Evolutionary conservation across 78 protist genomes (phyloP).

Genomic region (Chrysochromulina parva): DNA sequence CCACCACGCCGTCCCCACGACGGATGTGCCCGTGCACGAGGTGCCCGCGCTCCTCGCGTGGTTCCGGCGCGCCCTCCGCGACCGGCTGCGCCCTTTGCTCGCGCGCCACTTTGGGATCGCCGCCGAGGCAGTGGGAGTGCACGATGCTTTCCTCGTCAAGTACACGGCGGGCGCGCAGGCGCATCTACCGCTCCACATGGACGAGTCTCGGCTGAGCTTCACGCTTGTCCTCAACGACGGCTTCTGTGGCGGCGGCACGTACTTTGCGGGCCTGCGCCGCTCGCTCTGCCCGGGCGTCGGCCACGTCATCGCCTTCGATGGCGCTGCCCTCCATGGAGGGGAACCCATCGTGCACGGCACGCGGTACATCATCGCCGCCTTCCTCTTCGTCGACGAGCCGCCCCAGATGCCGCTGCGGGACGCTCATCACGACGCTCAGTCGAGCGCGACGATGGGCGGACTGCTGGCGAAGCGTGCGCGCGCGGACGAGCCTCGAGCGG

Average conservation of each 20-base stretch:
- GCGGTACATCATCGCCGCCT: conserved; percentile 14
- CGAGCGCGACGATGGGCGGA: too few relatives aligned
- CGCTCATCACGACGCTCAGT: too few relatives aligned
- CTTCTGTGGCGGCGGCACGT: conserved; percentile 7
- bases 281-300: background rate
- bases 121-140: background rate
- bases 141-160: conserved; percentile 18
- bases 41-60: background rate
- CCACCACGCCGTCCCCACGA: background rate
- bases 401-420: too few relatives aligned
- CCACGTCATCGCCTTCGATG: background rate
- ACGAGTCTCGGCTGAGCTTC: background rate
- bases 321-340: background rate
- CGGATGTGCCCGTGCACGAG: background rate
- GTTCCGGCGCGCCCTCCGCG: background rate
- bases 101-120: background rate
- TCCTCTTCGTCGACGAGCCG: background rate
- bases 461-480: too few relatives aligned
- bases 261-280: background rate
- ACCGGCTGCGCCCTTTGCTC: background rate
- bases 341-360: background rate
- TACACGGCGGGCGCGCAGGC: background rate
- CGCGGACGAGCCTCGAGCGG: too few relatives aligned
- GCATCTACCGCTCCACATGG: conserved; percentile 1
- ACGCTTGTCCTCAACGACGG: background rate